Percentiles rank a stretch among this genome's conserved stretches.
Conservation (phyloP, 345 rosid species). For the Eucalyptus virginea region DNA sequence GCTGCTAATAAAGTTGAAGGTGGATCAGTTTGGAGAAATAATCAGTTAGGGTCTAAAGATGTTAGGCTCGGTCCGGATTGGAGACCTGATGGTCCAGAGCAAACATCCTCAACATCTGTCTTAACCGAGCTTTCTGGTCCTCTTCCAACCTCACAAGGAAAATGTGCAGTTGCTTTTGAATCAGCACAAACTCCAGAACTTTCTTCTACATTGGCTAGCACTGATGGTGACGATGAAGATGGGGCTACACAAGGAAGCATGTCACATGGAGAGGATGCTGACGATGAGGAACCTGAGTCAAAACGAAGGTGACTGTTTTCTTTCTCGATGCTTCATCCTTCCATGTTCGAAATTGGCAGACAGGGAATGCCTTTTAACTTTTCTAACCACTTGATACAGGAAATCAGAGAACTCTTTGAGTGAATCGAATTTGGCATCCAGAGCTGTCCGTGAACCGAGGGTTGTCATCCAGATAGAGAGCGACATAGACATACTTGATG, state of each 20-base stretch:
- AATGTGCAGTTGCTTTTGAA: constrained; percentile 17
- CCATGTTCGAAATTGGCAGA: not conserved
- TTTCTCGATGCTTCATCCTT: not conserved
- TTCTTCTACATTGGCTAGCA: constrained; percentile 36
- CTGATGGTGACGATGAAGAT: constrained; percentile 44
- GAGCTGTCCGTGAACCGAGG: constrained; percentile 50
- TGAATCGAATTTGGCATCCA: constrained; percentile 35
- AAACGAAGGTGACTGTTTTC: constrained; percentile 37
- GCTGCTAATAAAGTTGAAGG: constrained; percentile 11
- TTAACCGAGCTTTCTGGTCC: constrained; percentile 42
- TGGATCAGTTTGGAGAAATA: constrained; percentile 20
- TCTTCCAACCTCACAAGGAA: constrained; percentile 11
- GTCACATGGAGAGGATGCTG: constrained; percentile 16
- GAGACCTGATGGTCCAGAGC: constrained; percentile 21
- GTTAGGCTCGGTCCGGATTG: constrained; percentile 11
- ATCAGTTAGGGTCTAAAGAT: constrained; percentile 12
- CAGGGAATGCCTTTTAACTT: not conserved
- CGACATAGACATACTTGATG: constrained; percentile 60
- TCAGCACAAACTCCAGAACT: constrained; percentile 38
- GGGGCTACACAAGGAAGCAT: constrained; percentile 28
- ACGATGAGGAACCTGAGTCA: constrained; percentile 40
- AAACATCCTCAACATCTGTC: constrained; percentile 33
- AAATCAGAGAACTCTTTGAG: constrained; percentile 31
- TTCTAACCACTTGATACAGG: constrained; percentile 11
- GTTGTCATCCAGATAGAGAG: constrained; percentile 64